A percentile compares a stretch with the other conserved stretches of the same genome.
Evolutionary conservation across 2,329 filamentous ascomycete species (phyloP).

Genomic region (Clonostachys solani): DNA sequence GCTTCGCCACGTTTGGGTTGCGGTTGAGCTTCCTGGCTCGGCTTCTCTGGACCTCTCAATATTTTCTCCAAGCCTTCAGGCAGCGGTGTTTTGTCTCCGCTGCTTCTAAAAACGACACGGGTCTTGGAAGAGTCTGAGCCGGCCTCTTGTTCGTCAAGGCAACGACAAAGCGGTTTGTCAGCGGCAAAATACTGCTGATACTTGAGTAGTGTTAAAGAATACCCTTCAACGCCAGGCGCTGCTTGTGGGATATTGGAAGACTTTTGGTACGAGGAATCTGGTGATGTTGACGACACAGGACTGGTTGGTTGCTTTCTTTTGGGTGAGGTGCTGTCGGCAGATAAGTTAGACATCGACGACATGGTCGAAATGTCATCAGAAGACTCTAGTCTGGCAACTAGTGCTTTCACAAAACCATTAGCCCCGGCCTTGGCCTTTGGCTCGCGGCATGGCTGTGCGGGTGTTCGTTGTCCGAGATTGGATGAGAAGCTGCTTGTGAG

Average conservation of each 20-base stretch:
- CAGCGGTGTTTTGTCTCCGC: too few relatives aligned
- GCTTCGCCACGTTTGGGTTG: background rate
- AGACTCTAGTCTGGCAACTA: constrained; percentile 23
- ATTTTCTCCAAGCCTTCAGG: too few relatives aligned
- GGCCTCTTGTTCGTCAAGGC: constrained; percentile 14
- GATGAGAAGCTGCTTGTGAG: constrained; percentile 20
- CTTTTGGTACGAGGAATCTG: background rate
- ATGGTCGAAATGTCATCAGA: background rate
- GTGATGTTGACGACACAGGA: background rate
- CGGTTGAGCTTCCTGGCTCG: background rate
- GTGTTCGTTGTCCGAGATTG: constrained; percentile 13
- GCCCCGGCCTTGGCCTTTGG: background rate
- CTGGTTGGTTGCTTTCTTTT: background rate
- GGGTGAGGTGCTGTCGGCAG: too few relatives aligned
- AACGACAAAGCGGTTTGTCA: constrained; percentile 19
- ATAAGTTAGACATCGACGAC: constrained; percentile 1
- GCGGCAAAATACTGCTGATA: constrained; percentile 22
- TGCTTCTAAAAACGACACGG: too few relatives aligned
- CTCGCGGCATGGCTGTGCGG: background rate
- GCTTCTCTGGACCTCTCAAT: background rate
- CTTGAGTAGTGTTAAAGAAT: constrained; percentile 22
- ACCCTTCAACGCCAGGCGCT: constrained; percentile 15
- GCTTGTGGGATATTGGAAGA: background rate
- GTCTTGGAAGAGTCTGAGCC: background rate
- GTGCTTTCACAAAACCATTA: constrained; percentile 18